Evolutionary conservation across 2,329 filamentous ascomycete genomes (phyloP).

Genomic region (Botrytis byssoidea): DNA sequence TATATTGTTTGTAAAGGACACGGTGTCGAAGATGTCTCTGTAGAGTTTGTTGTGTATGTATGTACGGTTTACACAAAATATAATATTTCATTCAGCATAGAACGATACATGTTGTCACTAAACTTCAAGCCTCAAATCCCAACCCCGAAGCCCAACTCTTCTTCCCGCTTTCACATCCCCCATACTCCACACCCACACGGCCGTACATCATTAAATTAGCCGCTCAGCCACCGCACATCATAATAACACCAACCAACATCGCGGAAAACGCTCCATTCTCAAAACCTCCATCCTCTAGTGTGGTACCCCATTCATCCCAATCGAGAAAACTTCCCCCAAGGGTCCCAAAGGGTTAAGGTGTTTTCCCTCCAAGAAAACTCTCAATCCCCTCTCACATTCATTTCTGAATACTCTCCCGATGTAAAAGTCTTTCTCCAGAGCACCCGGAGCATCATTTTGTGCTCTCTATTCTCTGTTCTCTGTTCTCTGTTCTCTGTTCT

Average conservation of each 20-base stretch:
- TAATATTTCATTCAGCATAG: neutral
- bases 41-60: neutral
- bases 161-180: neutral
- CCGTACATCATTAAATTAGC: neutral
- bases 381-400: neutral
- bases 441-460: too few species aligned
- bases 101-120: neutral
- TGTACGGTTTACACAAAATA: neutral
- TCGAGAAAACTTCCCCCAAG: neutral
- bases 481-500: too few species aligned
- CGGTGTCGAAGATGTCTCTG: neutral
- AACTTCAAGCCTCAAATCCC: neutral
- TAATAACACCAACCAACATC: neutral
- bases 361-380: neutral
- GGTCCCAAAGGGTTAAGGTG: neutral
- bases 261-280: neutral
- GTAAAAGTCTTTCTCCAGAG: too few species aligned
- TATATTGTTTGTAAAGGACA: neutral
- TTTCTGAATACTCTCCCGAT: neutral
- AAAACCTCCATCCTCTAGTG: neutral
- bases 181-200: neutral
- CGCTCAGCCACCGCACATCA: neutral
- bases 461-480: neutral
- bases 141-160: neutral
- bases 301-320: neutral